A percentile compares a stretch with the other conserved stretches of the same genome.
Conservation (phyloP, 1,284 basidiomycete genomes). For the Puccinia triticina region DNA sequence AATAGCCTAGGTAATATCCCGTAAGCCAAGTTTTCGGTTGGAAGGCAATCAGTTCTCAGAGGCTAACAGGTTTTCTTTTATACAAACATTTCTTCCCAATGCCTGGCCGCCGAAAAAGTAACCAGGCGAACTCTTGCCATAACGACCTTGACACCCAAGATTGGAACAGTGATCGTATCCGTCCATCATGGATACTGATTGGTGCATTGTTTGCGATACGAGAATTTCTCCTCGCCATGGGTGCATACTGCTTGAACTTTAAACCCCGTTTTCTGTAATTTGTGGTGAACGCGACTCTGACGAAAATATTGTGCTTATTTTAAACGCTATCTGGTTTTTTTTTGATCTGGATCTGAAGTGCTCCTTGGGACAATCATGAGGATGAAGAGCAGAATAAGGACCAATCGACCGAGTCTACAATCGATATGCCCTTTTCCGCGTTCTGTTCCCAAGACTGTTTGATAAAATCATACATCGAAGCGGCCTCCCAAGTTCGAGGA, state of each 20-base stretch:
- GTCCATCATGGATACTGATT: conserved; percentile 18
- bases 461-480: conserved; percentile 12
- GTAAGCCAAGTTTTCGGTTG: not conserved
- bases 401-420: not conserved
- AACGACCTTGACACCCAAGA: not conserved
- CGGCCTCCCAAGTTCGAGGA: not conserved
- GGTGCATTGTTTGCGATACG: conserved; percentile 21
- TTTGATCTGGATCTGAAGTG: not conserved
- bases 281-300: not conserved
- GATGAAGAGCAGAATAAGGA: not conserved
- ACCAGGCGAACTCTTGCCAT: not conserved
- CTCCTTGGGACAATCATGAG: not conserved
- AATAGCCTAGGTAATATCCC: not conserved
- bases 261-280: not conserved
- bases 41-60: not conserved
- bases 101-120: not conserved
- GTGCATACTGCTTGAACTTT: not conserved
- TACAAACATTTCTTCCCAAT: not conserved
- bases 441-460: conserved; percentile 23
- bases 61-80: not conserved
- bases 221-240: not conserved
- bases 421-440: not conserved
- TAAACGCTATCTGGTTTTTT: not conserved
- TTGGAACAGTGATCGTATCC: not conserved
- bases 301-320: not conserved